Conservation (phyloP, 768 basidiomycete genomes). For the Kwoniella botswanensis region DNA sequence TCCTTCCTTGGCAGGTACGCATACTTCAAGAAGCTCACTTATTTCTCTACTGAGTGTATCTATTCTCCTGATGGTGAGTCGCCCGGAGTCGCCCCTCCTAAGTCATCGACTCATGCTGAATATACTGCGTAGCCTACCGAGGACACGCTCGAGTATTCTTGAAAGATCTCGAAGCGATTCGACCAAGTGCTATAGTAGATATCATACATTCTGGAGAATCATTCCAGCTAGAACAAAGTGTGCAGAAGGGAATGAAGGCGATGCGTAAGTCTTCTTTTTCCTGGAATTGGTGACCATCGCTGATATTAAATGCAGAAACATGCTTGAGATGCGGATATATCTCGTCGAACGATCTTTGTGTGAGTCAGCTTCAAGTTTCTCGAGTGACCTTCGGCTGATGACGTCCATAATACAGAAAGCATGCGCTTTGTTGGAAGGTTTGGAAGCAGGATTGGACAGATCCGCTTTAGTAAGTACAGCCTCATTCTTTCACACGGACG, state of each 20-base stretch:
- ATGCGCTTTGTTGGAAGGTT: slow-evolving; percentile 84
- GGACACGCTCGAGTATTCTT: slow-evolving; percentile 93
- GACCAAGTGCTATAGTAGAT: slow-evolving; percentile 95
- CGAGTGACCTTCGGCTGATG: neutral
- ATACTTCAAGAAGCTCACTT: slow-evolving; percentile 98
- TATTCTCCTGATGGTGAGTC: slow-evolving; percentile 80
- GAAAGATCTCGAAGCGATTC: slow-evolving; percentile 91
- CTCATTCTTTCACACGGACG: neutral
- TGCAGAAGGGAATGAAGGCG: slow-evolving; percentile 79
- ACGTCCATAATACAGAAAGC: slow-evolving; percentile 60
- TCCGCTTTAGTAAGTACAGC: slow-evolving; percentile 53
- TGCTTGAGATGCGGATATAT: slow-evolving; percentile 94
- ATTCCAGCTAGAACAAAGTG: slow-evolving; percentile 81
- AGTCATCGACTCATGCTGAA: neutral
- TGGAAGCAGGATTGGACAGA: slow-evolving; percentile 77
- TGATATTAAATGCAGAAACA: slow-evolving; percentile 66
- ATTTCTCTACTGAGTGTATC: slow-evolving; percentile 98
- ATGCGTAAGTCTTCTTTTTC: slow-evolving; percentile 70
- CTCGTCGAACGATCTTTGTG: slow-evolving; percentile 82
- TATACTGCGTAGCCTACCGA: slow-evolving; percentile 70
- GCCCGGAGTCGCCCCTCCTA: too few species aligned
- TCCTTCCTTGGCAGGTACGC: slow-evolving; percentile 73
- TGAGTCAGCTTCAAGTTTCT: slow-evolving; percentile 39
- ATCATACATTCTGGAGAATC: slow-evolving; percentile 96
- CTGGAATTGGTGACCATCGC: neutral